These are phyloP conservation scores for Fraxinus sp. DNA, from an alignment of 305 asterid genomes.

Conservation along the genomic window DNA sequence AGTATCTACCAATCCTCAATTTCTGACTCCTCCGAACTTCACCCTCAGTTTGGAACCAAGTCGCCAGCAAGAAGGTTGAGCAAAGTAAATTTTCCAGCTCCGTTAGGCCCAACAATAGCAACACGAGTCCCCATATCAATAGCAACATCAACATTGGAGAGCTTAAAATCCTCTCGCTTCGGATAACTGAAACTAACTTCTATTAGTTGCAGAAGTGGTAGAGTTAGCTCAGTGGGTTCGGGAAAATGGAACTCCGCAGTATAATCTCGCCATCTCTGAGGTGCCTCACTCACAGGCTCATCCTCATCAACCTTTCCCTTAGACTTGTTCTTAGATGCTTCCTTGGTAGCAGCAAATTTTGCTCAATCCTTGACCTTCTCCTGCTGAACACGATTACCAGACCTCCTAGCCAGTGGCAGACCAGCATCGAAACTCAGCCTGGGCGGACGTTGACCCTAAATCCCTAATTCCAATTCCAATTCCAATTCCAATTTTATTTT, in stretches of 20 bases:
- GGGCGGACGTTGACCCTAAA: no score
- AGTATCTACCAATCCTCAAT: conserved; percentile 76
- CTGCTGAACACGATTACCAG: conserved; percentile 68
- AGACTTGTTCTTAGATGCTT: conserved; percentile 63
- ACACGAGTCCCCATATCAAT: conserved; percentile 92
- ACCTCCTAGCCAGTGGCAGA: not conserved
- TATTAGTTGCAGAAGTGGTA: conserved; percentile 67
- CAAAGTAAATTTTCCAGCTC: conserved; percentile 79
- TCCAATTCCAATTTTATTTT: no score
- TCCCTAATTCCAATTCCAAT: no score
- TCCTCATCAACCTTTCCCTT: conserved; percentile 75
- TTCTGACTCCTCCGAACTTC: conserved; percentile 74
- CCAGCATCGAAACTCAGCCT: no score
- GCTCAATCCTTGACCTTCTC: conserved; percentile 86
- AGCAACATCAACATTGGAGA: conserved; percentile 70
- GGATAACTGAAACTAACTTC: conserved; percentile 77
- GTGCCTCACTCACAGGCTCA: conserved; percentile 59
- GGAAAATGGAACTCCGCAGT: conserved; percentile 85
- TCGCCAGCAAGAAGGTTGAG: conserved; percentile 85
- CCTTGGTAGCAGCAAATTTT: conserved; percentile 69
- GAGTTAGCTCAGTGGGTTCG: conserved; percentile 67
- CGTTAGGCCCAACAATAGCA: conserved; percentile 85
- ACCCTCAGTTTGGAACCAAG: conserved; percentile 55
- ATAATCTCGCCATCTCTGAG: conserved; percentile 80
- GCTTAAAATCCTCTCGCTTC: conserved; percentile 62